Conservation (phyloP, 2,329 filamentous ascomycete genomes). For the Fusarium sp. region DNA sequence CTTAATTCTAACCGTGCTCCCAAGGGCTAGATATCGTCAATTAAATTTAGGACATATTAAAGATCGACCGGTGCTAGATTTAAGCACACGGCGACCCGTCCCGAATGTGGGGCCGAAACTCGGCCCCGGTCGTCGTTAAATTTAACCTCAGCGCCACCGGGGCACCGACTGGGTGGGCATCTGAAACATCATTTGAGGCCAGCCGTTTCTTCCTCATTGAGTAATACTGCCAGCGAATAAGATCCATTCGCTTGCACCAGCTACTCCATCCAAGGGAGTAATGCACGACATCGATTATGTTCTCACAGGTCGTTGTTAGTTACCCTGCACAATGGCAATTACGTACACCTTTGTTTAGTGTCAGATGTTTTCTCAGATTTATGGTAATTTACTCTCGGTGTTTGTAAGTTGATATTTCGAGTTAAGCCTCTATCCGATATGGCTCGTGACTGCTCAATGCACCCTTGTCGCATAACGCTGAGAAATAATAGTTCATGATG, state of each 20-base stretch:
- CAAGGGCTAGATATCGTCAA: not conserved
- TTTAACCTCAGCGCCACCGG: conserved; percentile 17
- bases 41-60: not conserved
- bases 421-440: too few species aligned
- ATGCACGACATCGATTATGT: not conserved
- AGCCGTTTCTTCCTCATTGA: not conserved
- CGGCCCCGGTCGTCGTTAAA: conserved; percentile 16
- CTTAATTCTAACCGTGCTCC: not conserved
- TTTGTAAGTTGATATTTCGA: not conserved
- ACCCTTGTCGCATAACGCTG: not conserved
- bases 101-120: conserved; percentile 25
- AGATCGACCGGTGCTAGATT: conserved; percentile 6
- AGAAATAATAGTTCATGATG: not conserved
- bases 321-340: not conserved
- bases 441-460: too few species aligned
- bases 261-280: too few species aligned
- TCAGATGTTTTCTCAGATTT: not conserved
- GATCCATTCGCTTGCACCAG: not conserved
- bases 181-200: not conserved
- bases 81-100: conserved; percentile 2
- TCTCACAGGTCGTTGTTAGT: not conserved
- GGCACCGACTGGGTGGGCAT: not conserved
- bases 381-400: not conserved
- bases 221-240: not conserved
- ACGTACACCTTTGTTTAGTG: not conserved